A percentile compares a stretch with the other conserved stretches of the same genome.
phyloP scores from a whole-genome alignment of 2,329 filamentous ascomycete species.

The Beauveria pseudobassiana region DNA sequence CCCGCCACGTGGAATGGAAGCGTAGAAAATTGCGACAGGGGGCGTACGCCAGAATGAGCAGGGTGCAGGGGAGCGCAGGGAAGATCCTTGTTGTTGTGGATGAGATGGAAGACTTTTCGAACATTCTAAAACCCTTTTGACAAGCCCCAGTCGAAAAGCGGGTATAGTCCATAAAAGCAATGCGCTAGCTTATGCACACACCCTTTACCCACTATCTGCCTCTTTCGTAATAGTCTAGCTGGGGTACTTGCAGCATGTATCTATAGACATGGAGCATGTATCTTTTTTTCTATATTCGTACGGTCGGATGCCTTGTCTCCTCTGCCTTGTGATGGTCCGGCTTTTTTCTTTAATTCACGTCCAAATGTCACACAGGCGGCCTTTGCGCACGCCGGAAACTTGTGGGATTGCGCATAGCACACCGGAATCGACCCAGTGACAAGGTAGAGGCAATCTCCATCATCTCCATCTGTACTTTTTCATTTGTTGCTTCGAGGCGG shows the following conservation, averaged over 20 bases:
- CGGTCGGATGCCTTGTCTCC: neutral
- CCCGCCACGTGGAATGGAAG: conserved; percentile 7
- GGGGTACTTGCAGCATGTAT: conserved; percentile 3
- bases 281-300: neutral
- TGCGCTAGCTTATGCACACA: neutral
- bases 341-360: neutral
- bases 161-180: neutral
- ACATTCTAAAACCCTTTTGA: conserved; percentile 1
- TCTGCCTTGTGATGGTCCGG: neutral
- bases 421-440: too few relatives aligned
- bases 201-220: neutral
- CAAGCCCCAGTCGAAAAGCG: neutral
- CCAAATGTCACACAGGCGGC: neutral
- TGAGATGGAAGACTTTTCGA: conserved; percentile 10
- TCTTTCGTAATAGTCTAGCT: neutral
- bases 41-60: neutral
- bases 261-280: neutral
- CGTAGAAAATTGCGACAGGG: neutral
- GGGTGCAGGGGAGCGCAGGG: neutral
- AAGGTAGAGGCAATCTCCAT: too few relatives aligned
- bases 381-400: too few relatives aligned
- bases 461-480: too few relatives aligned
- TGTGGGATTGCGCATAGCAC: too few relatives aligned
- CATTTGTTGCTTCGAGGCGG: too few relatives aligned
- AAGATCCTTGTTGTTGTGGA: neutral